Base-by-base conservation (phyloP, 495 filamentous ascomycete genomes). In the Aspergillus nidulans region DNA sequence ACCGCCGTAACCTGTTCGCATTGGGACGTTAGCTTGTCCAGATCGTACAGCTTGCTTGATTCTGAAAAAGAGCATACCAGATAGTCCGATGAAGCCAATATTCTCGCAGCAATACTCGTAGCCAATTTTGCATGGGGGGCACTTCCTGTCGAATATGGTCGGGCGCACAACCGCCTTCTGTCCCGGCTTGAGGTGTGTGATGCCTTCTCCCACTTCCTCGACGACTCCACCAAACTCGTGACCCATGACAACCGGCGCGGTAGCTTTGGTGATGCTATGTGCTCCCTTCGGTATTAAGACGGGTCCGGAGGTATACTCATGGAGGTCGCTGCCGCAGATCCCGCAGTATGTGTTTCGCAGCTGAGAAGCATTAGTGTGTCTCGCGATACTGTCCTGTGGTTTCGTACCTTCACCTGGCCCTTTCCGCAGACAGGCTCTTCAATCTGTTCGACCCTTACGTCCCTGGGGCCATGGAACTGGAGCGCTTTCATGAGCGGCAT, bases 201-300 rank as follows among this genome's bases (percentile, higher is more conserved):
- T 75, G 13, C 65, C 78, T 4, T 78, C 68, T 7, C 83, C 83
- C 10, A 85, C 70, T 61, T 83, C 82, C 40, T 83, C 75, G 13
- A 86, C 70, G 0, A 72, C 71, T 16, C 82, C 84, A 34, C 70
- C 71, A 60, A 87, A 82, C 56, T 85, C 83, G 52, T 87, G 83
- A 15, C 83, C 84, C 47, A 85, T 69, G 2, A 78, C 77, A 30
- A 81, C 49, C 1, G 83, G 83, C n/a, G 76, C 68, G 10, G 64
- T 68, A 46, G 79, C 71, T 30, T 75, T 73, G 9, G 82, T 85
- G 43, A 85, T 77, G 1, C 69, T 73, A 63, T 86, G 83, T 4
- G 79, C 76, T 34, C 52, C 56, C 15, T 66, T 72, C 0, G 81
- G 81, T 20, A 78, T 76, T 16, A 85, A 65, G 19, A 72, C 78